phyloP scores from a whole-genome alignment of 345 rosid species.

The Viola odorata region DNA sequence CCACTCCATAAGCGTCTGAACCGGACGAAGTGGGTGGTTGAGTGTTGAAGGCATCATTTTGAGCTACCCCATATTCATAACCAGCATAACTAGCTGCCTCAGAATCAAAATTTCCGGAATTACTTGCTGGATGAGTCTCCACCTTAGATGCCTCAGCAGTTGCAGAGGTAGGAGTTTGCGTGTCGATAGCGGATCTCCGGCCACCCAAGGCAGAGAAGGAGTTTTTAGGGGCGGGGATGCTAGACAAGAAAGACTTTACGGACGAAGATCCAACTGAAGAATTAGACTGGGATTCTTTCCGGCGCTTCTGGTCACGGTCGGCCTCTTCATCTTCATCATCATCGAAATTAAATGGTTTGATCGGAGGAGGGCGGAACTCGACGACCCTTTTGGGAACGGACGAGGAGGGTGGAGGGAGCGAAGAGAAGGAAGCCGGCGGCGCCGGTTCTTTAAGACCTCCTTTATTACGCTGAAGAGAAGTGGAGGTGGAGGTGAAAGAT shows the following conservation, averaged over 20 bases:
- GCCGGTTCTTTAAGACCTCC: background rate
- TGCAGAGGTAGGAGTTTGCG: slow-evolving; percentile 27
- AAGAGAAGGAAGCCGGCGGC: slow-evolving; percentile 32
- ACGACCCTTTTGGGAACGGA: slow-evolving; percentile 50
- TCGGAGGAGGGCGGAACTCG: slow-evolving; percentile 35
- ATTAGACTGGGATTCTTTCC: slow-evolving; percentile 25
- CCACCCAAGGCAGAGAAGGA: slow-evolving; percentile 54
- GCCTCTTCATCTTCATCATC: slow-evolving; percentile 27
- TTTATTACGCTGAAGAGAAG: background rate
- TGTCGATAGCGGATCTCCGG: slow-evolving; percentile 59
- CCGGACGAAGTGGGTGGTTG: too few species aligned
- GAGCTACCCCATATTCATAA: slow-evolving; percentile 5
- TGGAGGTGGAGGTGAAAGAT: too few species aligned
- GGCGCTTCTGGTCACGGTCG: slow-evolving; percentile 24
- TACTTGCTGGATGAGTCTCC: slow-evolving; percentile 15
- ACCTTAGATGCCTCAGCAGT: slow-evolving; percentile 5
- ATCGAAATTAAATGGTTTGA: background rate
- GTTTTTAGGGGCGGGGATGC: slow-evolving; percentile 69
- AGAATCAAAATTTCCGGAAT: slow-evolving; percentile 2
- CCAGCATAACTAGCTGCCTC: background rate
- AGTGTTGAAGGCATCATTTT: background rate
- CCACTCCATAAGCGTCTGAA: too few species aligned
- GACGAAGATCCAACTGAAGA: slow-evolving; percentile 27
- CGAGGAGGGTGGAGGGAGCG: slow-evolving; percentile 33
- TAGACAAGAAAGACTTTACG: slow-evolving; percentile 62